Evolutionary conservation across 2,329 filamentous ascomycete species (phyloP).

Genomic region (Pleomassaria siparia): DNA sequence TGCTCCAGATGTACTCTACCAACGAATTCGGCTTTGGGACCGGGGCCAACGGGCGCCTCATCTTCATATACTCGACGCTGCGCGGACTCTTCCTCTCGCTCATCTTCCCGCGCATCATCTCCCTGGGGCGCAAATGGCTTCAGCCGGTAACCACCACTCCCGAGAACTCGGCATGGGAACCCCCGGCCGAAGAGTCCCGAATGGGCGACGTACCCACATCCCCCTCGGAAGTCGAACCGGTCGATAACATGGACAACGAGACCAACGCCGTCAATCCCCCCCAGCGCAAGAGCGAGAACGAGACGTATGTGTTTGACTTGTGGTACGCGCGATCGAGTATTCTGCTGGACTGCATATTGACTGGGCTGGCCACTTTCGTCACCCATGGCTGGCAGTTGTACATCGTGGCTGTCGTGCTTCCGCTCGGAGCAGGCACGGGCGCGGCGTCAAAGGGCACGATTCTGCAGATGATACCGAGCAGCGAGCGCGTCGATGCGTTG

Average conservation of each 20-base stretch:
- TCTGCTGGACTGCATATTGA: slow-evolving; percentile 65
- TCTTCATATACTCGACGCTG: slow-evolving; percentile 49
- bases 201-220: slow-evolving; percentile 24
- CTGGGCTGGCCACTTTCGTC: slow-evolving; percentile 63
- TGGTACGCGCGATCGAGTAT: slow-evolving; percentile 68
- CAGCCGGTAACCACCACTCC: slow-evolving; percentile 50
- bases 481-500: slow-evolving; percentile 65
- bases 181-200: slow-evolving; percentile 15
- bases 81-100: slow-evolving; percentile 49
- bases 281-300: slow-evolving; percentile 41
- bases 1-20: slow-evolving; percentile 55
- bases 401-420: slow-evolving; percentile 64
- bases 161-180: slow-evolving; percentile 7
- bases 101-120: slow-evolving; percentile 49
- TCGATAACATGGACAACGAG: slow-evolving; percentile 55
- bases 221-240: slow-evolving; percentile 33
- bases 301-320: slow-evolving; percentile 64
- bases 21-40: slow-evolving; percentile 49
- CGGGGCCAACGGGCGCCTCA: slow-evolving; percentile 49
- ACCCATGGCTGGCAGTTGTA: slow-evolving; percentile 69
- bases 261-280: slow-evolving; percentile 49
- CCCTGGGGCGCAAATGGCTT: slow-evolving; percentile 46
- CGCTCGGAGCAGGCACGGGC: slow-evolving; percentile 69
- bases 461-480: slow-evolving; percentile 66
- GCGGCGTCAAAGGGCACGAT: slow-evolving; percentile 74